These are phyloP conservation scores for Leucocoprinus birnbaumii DNA, from an alignment of 768 basidiomycete genomes.

Conservation along the genomic window DNA sequence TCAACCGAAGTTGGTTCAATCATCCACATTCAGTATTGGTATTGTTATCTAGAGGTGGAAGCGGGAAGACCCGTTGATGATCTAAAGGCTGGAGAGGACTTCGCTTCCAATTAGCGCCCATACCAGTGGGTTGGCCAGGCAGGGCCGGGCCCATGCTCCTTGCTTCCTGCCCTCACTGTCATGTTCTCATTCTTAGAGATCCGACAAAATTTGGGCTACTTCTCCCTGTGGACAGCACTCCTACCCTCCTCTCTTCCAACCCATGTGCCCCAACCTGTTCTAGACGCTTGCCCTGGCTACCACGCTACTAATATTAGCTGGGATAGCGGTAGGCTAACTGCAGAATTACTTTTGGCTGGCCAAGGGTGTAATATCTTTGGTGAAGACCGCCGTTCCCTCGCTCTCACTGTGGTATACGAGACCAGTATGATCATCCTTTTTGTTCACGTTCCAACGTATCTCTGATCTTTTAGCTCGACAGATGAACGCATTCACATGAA, in stretches of 20 bases:
- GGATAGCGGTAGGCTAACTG: conserved; percentile 38
- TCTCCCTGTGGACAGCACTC: background rate
- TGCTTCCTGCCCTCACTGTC: background rate
- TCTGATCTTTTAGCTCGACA: conserved; percentile 19
- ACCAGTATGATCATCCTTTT: conserved; percentile 35
- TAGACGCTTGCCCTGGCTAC: conserved; percentile 65
- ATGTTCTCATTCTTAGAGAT: background rate
- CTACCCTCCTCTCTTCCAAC: conserved; percentile 9
- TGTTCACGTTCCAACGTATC: background rate
- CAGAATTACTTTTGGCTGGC: conserved; percentile 49
- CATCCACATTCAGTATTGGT: too few species aligned
- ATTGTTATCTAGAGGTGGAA: too few species aligned
- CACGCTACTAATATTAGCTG: conserved; percentile 43
- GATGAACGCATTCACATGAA: conserved; percentile 62
- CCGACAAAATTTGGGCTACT: background rate
- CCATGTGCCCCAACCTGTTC: conserved; percentile 28
- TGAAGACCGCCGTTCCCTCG: conserved; percentile 43
- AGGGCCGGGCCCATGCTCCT: too few species aligned
- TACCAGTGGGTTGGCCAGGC: too few species aligned
- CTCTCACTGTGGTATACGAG: conserved; percentile 55
- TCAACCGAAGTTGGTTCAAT: too few species aligned
- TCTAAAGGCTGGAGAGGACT: too few species aligned
- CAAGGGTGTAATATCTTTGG: conserved; percentile 60
- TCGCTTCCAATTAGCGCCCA: too few species aligned
- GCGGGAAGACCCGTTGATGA: too few species aligned